Percentiles rank a stretch among this genome's conserved stretches.
Evolutionary conservation across 179 eudicot genomes (phyloP).

Genomic region (Beta lomatogona): DNA sequence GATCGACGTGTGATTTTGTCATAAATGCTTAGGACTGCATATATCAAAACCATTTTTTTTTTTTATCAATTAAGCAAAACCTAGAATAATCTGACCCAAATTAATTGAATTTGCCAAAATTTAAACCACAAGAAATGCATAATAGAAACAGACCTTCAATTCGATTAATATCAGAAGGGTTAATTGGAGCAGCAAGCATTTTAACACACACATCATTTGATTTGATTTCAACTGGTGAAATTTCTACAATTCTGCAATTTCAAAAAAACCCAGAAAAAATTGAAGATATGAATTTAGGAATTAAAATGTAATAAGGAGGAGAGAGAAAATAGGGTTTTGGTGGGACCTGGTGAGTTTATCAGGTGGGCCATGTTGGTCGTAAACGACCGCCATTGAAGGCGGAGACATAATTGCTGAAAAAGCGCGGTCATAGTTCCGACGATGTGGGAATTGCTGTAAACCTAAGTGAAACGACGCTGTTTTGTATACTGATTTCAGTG

Average conservation of each 20-base stretch:
- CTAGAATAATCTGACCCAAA: too few relatives aligned
- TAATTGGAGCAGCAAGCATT: constrained; percentile 93
- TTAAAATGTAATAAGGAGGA: neutral
- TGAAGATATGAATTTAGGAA: neutral
- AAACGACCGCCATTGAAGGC: constrained; percentile 76
- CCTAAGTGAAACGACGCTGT: neutral
- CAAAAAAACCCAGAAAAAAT: neutral
- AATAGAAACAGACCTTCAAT: constrained; percentile 58
- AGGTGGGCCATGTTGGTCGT: constrained; percentile 76
- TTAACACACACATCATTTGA: constrained; percentile 77
- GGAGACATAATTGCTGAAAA: constrained; percentile 72
- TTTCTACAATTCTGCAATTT: constrained; percentile 58
- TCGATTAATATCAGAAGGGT: constrained; percentile 95
- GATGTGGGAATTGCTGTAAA: neutral
- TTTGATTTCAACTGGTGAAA: constrained; percentile 67
- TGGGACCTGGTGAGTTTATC: constrained; percentile 67
- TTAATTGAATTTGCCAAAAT: too few relatives aligned
- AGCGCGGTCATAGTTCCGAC: constrained; percentile 38
- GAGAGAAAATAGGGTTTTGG: neutral
- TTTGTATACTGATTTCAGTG: constrained; percentile 15
- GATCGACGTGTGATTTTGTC: too few relatives aligned
- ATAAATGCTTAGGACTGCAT: too few relatives aligned
- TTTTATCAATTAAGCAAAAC: too few relatives aligned
- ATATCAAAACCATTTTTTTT: too few relatives aligned
- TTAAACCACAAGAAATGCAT: too few relatives aligned